Evolutionary conservation across 768 basidiomycete genomes (phyloP), one percentile per base, ranked within the genome.

Genomic region (Mrakia blollopis): DNA sequence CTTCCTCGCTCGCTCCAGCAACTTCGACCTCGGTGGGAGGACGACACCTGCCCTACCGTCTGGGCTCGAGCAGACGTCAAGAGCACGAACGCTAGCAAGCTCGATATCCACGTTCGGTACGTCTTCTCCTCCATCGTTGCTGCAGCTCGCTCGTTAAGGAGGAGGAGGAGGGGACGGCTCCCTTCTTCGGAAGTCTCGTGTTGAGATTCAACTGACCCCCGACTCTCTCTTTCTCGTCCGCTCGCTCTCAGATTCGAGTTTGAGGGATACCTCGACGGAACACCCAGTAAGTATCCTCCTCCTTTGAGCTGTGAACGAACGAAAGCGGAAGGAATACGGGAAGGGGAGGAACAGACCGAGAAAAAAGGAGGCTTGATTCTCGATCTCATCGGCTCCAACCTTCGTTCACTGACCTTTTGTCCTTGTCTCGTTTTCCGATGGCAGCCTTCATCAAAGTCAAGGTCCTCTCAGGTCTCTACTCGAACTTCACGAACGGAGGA

Each of bases 11-110:
- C 44, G 23, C 68, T 41, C 2, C n/a, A n/a, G n/a, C 28, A 30
- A 44, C 28, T 13, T 14, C 41, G 13, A 28, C 69, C 28, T n/a
- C 65, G 65, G 6, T 68, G 65, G 65, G 39, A 39, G 65, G 65
- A 68, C 37, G 65, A 68, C 39, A 16, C 25, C 11, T 14, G 39
- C 18, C 65, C 65, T 13, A 68, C 65, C 1, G 37, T 68, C 14
- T 68, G 65, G 65, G 65, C 65, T 18, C 65, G 65, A 41, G 65
- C 65, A 7, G 65, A 68, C 35, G 65, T 68, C 37, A 68, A 41
- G 65, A 21, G 14, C 6, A 39, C 37, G 25, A 39, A 44, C 1
- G 65, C 65, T 37, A 68, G 65, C 39, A 39, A 37, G 10, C 65
- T 68, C 13, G 37, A 39, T 41, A 57, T 57, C 7, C 23, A 28